Evolutionary conservation across 2,329 filamentous ascomycete genomes (phyloP), one percentile per base, ranked within the genome.

Genomic region (Phyllosticta citriasiana): DNA sequence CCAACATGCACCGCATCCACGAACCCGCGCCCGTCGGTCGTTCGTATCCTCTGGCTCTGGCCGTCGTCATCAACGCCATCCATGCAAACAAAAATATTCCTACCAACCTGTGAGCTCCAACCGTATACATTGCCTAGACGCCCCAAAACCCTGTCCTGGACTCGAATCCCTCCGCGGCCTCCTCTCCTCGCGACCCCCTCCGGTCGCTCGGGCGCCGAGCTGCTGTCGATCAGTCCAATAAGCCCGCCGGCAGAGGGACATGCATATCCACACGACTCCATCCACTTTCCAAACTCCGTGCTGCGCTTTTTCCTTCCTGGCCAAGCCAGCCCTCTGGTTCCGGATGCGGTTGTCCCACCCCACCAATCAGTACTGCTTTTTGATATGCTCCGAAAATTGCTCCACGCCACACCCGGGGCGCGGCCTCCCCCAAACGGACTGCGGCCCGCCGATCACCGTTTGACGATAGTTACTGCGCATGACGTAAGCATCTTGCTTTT

Each of bases 401-500:
- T 57, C 60, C 55, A 52, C 60, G 56, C 60, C 60, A 58, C 56
- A 58, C 26, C 60, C 60, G 56, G 47, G 40, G 51, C 52, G 27
- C 52, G 50, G 55, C 55, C 55, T 57, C 60, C n/a, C 47, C 26
- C 50, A 52, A 35, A 53, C 30, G 52, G 47, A 24, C 14, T 54
- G 55, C 40, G 22, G 52, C 55, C 55, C 51, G 55, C 56, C 25
- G 55, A 62, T 66, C 74, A 76, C 64, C 73, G 71, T 66, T 76
- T 76, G 67, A 76, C 70, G 66, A 76, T 76, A 54, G 74, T 76
- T 57, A 76, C 74, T 76, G 70, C 66, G 63, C 60, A 63, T 59
- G 61, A 56, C 35, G 65, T 74, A 60, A 74, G 72, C 54, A 22
- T 19, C 53, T 47, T 57, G 33, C 47, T 16, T 33, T 22, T 16